Evolutionary conservation across 2,329 filamentous ascomycete species (phyloP).

Genomic region (Alternaria gansuensis): DNA sequence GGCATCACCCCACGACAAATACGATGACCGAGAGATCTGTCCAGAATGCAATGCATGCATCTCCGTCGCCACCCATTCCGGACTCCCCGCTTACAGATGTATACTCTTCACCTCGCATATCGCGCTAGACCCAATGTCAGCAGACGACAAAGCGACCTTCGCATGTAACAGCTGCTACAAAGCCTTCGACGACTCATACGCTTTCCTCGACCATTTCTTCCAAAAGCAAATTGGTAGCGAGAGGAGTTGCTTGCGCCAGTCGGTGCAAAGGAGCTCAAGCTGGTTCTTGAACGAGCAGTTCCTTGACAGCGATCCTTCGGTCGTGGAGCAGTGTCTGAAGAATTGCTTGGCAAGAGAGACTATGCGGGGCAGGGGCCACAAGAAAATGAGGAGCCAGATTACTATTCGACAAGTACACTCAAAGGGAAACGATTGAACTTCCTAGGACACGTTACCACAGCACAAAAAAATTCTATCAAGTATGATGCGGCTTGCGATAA

Average conservation of each 20-base stretch:
- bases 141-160: constrained; percentile 38
- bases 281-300: constrained; percentile 31
- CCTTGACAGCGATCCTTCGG: constrained; percentile 34
- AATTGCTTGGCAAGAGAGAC: constrained; percentile 47
- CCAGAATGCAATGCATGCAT: constrained; percentile 45
- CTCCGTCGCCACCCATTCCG: constrained; percentile 45
- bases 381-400: constrained; percentile 28
- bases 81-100: constrained; percentile 41
- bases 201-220: constrained; percentile 49
- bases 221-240: constrained; percentile 49
- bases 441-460: not conserved
- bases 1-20: constrained; percentile 37
- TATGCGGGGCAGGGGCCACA: constrained; percentile 32
- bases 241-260: constrained; percentile 38
- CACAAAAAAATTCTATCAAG: not conserved
- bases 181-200: constrained; percentile 47
- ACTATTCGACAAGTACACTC: constrained; percentile 28
- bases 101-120: constrained; percentile 47
- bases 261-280: constrained; percentile 19
- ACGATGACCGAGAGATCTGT: constrained; percentile 49
- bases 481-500: not conserved
- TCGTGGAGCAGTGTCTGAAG: constrained; percentile 45
- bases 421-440: not conserved
- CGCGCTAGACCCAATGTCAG: constrained; percentile 12
- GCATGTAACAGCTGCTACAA: constrained; percentile 51